Percentiles rank a stretch among this genome's conserved stretches.
Evolutionary conservation across 192 early-diverging fungal genomes (phyloP).

Genomic region (Umbelopsis sp.): DNA sequence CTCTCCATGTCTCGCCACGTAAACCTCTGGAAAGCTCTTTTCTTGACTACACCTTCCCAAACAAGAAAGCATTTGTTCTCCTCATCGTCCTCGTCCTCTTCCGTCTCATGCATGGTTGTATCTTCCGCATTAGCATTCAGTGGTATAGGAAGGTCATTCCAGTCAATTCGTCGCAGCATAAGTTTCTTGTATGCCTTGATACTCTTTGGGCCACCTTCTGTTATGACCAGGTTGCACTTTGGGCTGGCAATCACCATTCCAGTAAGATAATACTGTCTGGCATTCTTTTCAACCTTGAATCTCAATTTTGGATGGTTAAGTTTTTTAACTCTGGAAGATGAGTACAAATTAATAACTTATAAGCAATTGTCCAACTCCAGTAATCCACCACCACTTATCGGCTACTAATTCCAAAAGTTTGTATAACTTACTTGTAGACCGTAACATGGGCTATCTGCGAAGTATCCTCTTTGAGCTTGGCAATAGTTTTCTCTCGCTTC

Average conservation of each 20-base stretch:
- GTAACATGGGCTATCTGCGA: constrained; percentile 71
- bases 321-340: constrained; percentile 63
- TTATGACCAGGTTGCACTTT: constrained; percentile 80
- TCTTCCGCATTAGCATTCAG: constrained; percentile 32
- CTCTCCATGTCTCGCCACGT: constrained; percentile 68
- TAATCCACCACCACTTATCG: too few species aligned
- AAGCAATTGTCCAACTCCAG: too few species aligned
- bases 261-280: constrained; percentile 81
- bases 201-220: constrained; percentile 90
- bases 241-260: constrained; percentile 79
- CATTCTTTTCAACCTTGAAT: constrained; percentile 93
- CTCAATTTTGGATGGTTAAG: constrained; percentile 80
- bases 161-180: constrained; percentile 95
- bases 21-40: constrained; percentile 81
- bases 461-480: constrained; percentile 78
- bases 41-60: constrained; percentile 90
- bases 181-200: constrained; percentile 95
- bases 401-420: too few species aligned
- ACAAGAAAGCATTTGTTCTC: constrained; percentile 88
- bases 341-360: too few species aligned
- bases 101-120: constrained; percentile 43
- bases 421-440: constrained; percentile 88
- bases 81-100: constrained; percentile 44
- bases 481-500: constrained; percentile 70
- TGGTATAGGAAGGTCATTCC: constrained; percentile 65